Base-by-base conservation (phyloP, 441 rosid genomes). In the Hura crepitans region DNA sequence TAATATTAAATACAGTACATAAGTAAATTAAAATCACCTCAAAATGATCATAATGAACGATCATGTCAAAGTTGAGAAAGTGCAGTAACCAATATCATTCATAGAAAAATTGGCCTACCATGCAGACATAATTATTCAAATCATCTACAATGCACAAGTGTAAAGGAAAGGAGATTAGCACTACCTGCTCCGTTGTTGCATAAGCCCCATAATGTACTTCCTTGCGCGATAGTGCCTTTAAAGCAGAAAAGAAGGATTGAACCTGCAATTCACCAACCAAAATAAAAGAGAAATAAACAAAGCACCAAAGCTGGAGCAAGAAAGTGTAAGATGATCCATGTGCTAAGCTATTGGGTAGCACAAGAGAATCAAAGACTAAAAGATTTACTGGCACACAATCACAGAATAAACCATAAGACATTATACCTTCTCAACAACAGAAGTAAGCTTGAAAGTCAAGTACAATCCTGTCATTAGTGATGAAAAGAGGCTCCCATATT, bases 171-270 rank as follows among this genome's bases (percentile, higher is more conserved):
- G 25, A 70, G 46, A 71, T 62, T 50, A 54, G 63, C 23, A 70
- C 39, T 83, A 88, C 96, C 92, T 89, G 96, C 75, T 89, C 96
- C 0, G 85, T 69, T 66, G 96, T 89, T 64, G 96, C 96, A 85
- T 87, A 71, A 60, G 89, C 87, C 63, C 96, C 96, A 58, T 89
- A 89, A 62, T 89, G 90, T 54, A 87, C 82, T 72, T 89, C 96
- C 71, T 86, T 87, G 45, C 82, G 88, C 2, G 90, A 89, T 64
- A 89, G 76, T 23, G 92, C 92, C 81, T 79, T 89, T 79, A 85
- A 72, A 28, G 96, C 82, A 72, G 96, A 72, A 83, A 83, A 86
- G 79, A 89, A 89, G 62, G 81, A 86, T 72, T 87, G 96, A 68
- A 89, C 92, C 96, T 89, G 85, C 77, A 69, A 69, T 54, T 69